Conservation (phyloP, 2,329 filamentous ascomycete genomes). For the Ciborinia camelliae region DNA sequence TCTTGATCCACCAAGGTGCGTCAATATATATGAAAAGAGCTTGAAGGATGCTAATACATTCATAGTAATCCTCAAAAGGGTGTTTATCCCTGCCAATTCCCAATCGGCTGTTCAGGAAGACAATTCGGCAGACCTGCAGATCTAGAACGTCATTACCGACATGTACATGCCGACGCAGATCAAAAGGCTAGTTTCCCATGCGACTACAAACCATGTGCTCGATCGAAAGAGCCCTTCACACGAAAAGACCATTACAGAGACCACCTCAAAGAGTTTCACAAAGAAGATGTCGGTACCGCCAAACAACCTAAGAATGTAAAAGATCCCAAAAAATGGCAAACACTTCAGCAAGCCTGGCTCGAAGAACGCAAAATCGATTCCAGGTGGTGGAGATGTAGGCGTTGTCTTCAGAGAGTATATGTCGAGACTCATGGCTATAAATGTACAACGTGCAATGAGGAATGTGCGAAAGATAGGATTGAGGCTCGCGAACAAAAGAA, state of each 20-base stretch:
- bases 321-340: constrained; percentile 18
- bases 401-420: constrained; percentile 29
- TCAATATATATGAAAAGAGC: neutral
- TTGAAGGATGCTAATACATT: neutral
- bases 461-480: constrained; percentile 28
- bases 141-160: constrained; percentile 39
- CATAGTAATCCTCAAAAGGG: constrained; percentile 23
- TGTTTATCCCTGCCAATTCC: constrained; percentile 27
- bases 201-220: constrained; percentile 33
- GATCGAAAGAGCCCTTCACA: constrained; percentile 41
- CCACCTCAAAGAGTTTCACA: constrained; percentile 48
- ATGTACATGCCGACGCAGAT: constrained; percentile 33
- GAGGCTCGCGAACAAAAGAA: constrained; percentile 7
- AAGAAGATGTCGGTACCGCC: constrained; percentile 38
- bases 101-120: constrained; percentile 25
- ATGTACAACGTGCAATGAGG: constrained; percentile 28
- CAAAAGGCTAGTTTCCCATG: constrained; percentile 34
- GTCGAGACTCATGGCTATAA: constrained; percentile 26
- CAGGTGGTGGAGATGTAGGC: constrained; percentile 33
- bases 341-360: constrained; percentile 28
- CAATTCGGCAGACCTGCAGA: constrained; percentile 38
- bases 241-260: constrained; percentile 48
- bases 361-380: constrained; percentile 25
- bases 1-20: constrained; percentile 24
- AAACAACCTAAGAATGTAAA: constrained; percentile 25